These are phyloP conservation scores for Colletotrichum neosansevieriae DNA, from an alignment of 2,329 filamentous ascomycete genomes.

Conservation along the genomic window DNA sequence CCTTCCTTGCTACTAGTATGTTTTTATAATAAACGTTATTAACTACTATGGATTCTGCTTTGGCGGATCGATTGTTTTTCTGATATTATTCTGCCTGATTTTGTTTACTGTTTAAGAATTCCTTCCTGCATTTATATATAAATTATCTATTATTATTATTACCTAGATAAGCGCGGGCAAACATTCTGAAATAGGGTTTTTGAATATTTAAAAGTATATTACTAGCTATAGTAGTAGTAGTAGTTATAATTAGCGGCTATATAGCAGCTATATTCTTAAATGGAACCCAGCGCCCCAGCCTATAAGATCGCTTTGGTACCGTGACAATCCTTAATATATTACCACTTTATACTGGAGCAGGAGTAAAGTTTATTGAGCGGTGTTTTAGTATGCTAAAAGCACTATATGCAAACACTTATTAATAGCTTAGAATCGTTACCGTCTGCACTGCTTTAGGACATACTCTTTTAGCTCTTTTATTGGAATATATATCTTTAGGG, in stretches of 20 bases:
- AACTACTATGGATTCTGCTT: conserved; percentile 1
- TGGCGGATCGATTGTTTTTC: not conserved
- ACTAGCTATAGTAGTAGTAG: not conserved
- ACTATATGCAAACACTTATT: not conserved
- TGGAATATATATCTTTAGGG: not conserved
- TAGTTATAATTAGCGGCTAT: not conserved
- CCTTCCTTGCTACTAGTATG: not conserved
- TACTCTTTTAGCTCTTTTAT: not conserved
- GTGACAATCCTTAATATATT: not conserved
- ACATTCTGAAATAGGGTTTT: not conserved
- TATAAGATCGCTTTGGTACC: not conserved
- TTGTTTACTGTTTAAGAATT: not conserved
- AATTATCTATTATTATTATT: not conserved
- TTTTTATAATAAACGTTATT: not conserved
- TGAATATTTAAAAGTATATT: not conserved
- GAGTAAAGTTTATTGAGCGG: not conserved
- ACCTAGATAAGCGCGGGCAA: not conserved
- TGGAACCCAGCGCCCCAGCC: not conserved
- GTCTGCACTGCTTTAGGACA: not conserved
- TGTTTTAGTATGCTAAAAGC: not conserved
- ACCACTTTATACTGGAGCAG: not conserved
- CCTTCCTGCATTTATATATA: not conserved
- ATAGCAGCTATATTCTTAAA: not conserved
- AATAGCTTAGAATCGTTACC: not conserved
- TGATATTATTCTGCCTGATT: not conserved